These are phyloP conservation scores for Oxyria digyna DNA, from an alignment of 148 eudicot species.

Conservation along the genomic window DNA sequence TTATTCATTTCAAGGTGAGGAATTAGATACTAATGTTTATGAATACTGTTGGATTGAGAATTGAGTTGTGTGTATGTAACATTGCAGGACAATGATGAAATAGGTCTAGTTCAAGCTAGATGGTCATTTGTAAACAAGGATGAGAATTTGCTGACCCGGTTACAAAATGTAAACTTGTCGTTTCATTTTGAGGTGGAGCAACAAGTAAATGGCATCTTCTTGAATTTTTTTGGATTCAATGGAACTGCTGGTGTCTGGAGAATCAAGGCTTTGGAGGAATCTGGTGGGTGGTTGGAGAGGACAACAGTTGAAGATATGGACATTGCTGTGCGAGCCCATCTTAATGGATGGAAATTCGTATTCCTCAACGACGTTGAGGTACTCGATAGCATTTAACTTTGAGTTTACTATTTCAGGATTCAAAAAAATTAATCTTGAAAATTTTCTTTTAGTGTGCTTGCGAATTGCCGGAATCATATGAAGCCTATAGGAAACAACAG, in stretches of 20 bases:
- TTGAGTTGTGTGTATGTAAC: not conserved
- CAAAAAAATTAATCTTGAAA: not conserved
- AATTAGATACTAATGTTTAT: not conserved
- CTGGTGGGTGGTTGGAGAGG: slow-evolving; percentile 27
- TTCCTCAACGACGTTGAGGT: slow-evolving; percentile 22
- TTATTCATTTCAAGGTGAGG: slow-evolving; percentile 22
- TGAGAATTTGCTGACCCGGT: slow-evolving; percentile 22
- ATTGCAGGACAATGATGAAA: slow-evolving; percentile 21
- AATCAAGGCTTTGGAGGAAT: slow-evolving; percentile 23
- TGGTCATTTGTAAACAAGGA: slow-evolving; percentile 30
- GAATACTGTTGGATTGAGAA: not conserved
- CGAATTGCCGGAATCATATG: slow-evolving; percentile 29
- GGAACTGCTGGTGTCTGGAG: slow-evolving; percentile 28
- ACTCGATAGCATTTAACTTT: not conserved
- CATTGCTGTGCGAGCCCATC: slow-evolving; percentile 25
- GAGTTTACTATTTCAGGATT: slow-evolving; percentile 6
- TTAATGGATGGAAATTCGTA: slow-evolving; percentile 26
- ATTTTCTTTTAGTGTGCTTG: slow-evolving; percentile 19
- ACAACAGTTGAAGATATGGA: slow-evolving; percentile 25
- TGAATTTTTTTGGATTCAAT: slow-evolving; percentile 22
- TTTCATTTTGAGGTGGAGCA: slow-evolving; percentile 28
- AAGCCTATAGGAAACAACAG: slow-evolving; percentile 24
- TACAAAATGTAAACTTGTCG: slow-evolving; percentile 21
- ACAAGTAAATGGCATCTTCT: slow-evolving; percentile 22
- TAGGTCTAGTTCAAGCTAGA: slow-evolving; percentile 24